Evolutionary conservation across 2,329 filamentous ascomycete species (phyloP), one percentile per base, ranked within the genome.

Genomic region (Claviceps digitariae): DNA sequence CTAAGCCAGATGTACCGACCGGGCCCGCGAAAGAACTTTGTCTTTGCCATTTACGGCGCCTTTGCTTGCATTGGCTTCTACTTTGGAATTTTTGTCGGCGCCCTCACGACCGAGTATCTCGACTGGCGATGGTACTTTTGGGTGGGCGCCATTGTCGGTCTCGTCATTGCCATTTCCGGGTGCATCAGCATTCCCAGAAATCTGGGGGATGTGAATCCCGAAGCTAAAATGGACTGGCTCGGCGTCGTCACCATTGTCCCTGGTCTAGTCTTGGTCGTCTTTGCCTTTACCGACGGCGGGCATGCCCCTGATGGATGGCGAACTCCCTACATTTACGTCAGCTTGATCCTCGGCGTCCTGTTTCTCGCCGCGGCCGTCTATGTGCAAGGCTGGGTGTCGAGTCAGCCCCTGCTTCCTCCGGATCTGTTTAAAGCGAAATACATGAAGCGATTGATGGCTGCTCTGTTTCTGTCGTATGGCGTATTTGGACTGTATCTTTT

Each of bases 91-190:
- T 81, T 88, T 62, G 75, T 85, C 46, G 83, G 82, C 0, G 84
- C 83, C 0, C 54, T 86, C 0, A 70, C 76, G 1, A 78, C 76
- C 0, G 78, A 87, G 58, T 83, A 74, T 55, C 65, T 81, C 0
- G 71, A 64, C 0, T 88, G 83, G 83, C 65, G 77, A 4, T 86
- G 81, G 82, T 87, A 84, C 62, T 88, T 87, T 61, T 88, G 76
- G 69, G 74, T 87, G 49, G 84, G 83, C 1, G 61, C 66, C 54
- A 63, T 70, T 38, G 56, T 71, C 50, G 60, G 67, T 12, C 72
- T 76, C 0, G 43, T 80, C 23, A 61, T 78, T 2, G 74, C 72
- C 12, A 69, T 73, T 52, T 73, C 75, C 43, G 69, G 67, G 12
- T 57, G 66, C 29, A 54, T 73, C 31, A 67, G 66, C n/a, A 67